phyloP scores from a whole-genome alignment of 306 rosid species.

The Clitoria ternatea region DNA sequence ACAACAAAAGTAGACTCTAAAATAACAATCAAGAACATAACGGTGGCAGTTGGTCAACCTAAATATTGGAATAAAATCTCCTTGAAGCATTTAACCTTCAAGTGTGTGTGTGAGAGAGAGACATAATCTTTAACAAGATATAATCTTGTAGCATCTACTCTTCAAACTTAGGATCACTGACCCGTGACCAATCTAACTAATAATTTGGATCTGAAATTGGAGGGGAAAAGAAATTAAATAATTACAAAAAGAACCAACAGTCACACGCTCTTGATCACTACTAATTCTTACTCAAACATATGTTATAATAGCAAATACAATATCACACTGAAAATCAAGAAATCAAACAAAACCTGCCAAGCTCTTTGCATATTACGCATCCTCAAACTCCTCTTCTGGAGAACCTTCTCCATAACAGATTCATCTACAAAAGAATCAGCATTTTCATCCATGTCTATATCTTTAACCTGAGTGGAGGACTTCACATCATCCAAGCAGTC shows the following conservation, averaged over 20 bases:
- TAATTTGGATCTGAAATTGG: constrained; percentile 5
- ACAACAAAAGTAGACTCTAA: background rate
- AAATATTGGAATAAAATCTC: background rate
- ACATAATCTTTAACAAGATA: background rate
- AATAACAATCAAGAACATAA: background rate
- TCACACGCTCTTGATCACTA: background rate
- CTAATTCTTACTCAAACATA: constrained; percentile 16
- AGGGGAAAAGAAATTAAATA: background rate
- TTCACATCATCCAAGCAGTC: constrained; percentile 39
- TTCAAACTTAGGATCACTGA: background rate
- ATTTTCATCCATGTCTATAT: constrained; percentile 45
- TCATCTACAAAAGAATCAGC: constrained; percentile 66
- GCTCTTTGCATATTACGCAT: constrained; percentile 94
- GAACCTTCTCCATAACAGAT: constrained; percentile 97
- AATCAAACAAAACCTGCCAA: constrained; percentile 66
- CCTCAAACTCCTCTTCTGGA: constrained; percentile 82
- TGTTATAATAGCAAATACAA: background rate
- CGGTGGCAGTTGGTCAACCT: background rate
- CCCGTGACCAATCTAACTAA: background rate
- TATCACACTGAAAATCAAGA: constrained; percentile 1
- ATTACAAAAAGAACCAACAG: constrained; percentile 2
- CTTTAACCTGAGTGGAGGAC: constrained; percentile 39
- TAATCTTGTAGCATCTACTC: background rate
- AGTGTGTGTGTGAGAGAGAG: too few species aligned
- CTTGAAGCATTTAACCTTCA: background rate